phyloP scores from a whole-genome alignment of 1,139 yeast species.

The Zhuliangozyma blackwelliae region DNA sequence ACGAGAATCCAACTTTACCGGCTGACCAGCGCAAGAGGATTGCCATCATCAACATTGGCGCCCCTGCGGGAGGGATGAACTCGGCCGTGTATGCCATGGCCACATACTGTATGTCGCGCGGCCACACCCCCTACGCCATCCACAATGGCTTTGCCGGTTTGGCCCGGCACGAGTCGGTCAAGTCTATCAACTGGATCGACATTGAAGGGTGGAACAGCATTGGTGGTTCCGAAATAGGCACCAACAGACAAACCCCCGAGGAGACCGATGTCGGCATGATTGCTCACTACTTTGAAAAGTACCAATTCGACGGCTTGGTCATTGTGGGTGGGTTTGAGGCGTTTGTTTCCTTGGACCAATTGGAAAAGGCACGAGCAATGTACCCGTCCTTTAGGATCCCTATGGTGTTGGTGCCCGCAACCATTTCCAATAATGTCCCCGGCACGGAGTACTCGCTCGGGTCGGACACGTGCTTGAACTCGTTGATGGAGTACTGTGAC shows the following conservation, averaged over 20 bases:
- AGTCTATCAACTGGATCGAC: constrained; percentile 59
- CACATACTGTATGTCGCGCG: constrained; percentile 67
- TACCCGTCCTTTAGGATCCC: constrained; percentile 78
- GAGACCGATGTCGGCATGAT: constrained; percentile 67
- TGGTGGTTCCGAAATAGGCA: constrained; percentile 83
- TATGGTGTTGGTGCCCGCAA: constrained; percentile 76
- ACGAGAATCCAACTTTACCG: constrained; percentile 58
- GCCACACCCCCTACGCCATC: constrained; percentile 70
- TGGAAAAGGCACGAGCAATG: constrained; percentile 55
- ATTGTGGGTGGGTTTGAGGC: constrained; percentile 83
- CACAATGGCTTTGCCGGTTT: constrained; percentile 75
- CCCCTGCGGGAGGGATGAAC: constrained; percentile 80
- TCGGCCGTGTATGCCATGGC: constrained; percentile 75
- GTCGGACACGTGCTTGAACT: constrained; percentile 72
- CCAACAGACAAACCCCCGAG: constrained; percentile 68
- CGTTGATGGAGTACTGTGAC: constrained; percentile 73
- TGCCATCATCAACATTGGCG: constrained; percentile 76
- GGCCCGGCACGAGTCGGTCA: constrained; percentile 68
- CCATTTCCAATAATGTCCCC: constrained; percentile 79
- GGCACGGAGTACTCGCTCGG: constrained; percentile 82
- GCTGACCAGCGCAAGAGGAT: constrained; percentile 53
- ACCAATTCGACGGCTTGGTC: constrained; percentile 67
- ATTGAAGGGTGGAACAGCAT: constrained; percentile 70
- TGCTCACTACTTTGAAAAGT: constrained; percentile 73
- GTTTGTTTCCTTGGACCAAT: constrained; percentile 61